Base-by-base conservation (phyloP, 75 land plant species). In the Cupressus sempervirens region DNA sequence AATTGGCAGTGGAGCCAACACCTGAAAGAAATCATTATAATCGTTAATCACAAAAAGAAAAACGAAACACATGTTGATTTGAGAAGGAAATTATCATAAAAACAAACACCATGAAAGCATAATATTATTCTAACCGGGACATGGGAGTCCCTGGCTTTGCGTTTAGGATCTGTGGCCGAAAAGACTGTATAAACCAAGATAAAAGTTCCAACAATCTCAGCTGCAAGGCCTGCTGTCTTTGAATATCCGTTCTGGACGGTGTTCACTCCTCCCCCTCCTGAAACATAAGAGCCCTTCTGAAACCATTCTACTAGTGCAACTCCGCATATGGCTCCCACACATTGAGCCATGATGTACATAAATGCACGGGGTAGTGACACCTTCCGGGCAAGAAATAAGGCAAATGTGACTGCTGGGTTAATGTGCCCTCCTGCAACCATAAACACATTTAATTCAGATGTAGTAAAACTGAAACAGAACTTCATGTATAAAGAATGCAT, bases 151-250 rank as follows among this genome's bases (percentile, higher is more conserved):
- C 94, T 84, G 58, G 94, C 94, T 48, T 46, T 92, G 50, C 94
- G 88, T 86, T 93, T 93, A 86, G 94, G 89, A 76, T 92, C 94
- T 18, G 94, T 92, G 77, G 94, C 94, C 29, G 94, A 93, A 90
- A 93, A 93, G 76, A 93, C 94, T 40, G 93, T 90, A 86, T 89
- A 91, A 83, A 91, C 91, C 81, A 91, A 83, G 43, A 91, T 83
- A 81, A 91, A 91, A 3, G 94, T 93, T 52, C 94, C 94, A 32
- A 93, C 84, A 80, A 93, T 93, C 87, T 93, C 94, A 7, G 94
- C 94, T 13, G 73, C 91, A 13, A 93, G 84, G 36, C 89, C 94
- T 40, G 76, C 53, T 53, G 89, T 90, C 7, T 29, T 86, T 85
- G 79, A 80, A 88, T 89, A 90, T 13, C 92, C 94, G 7, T 67